These are phyloP conservation scores for Gracilaria gracilis DNA, from an alignment of 23 red algal genomes.

Conservation along the genomic window DNA sequence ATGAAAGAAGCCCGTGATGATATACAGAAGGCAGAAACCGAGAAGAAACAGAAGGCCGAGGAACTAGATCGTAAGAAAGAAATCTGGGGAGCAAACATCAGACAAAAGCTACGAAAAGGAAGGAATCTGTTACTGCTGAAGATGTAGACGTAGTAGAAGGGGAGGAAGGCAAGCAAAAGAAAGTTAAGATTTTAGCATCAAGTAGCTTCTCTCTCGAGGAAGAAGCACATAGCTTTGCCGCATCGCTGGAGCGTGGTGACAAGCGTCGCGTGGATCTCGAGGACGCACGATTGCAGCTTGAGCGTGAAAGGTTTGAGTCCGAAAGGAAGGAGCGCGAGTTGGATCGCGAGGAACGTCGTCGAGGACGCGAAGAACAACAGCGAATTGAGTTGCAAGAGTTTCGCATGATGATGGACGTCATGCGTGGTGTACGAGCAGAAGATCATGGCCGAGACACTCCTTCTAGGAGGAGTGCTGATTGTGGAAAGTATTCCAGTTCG, in stretches of 20 bases:
- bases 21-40: neutral
- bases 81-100: neutral
- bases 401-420: neutral
- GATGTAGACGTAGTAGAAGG: too few relatives aligned
- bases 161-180: neutral
- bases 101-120: neutral
- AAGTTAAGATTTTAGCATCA: too few relatives aligned
- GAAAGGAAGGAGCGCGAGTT: neutral
- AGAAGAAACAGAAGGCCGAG: neutral
- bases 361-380: neutral
- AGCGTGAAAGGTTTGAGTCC: neutral
- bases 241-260: neutral
- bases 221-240: neutral
- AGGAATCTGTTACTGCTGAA: neutral
- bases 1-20: neutral
- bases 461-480: too few relatives aligned
- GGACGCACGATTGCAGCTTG: neutral
- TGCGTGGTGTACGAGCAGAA: neutral
- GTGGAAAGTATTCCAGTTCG: too few relatives aligned
- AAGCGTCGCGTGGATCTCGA: neutral
- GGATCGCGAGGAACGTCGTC: neutral
- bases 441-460: neutral
- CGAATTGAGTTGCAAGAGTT: conserved; percentile 2
- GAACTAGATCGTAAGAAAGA: neutral
- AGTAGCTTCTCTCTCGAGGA: neutral